A percentile compares a stretch with the other conserved stretches of the same genome.
Evolutionary conservation across 2,329 filamentous ascomycete genomes (phyloP).

Genomic region (Fusarium aywerte): DNA sequence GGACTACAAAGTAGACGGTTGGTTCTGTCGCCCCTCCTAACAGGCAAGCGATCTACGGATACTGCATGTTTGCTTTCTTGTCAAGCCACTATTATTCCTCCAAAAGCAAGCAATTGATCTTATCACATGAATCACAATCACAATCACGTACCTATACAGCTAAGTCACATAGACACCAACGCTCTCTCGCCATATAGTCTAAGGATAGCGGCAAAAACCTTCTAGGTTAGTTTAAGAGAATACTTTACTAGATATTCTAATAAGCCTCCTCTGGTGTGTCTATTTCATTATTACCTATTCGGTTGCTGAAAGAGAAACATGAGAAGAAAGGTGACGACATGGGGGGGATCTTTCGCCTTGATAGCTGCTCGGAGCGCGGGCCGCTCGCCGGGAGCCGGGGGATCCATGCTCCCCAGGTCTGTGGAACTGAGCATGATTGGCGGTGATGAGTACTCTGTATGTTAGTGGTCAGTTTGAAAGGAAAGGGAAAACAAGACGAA

Average conservation of each 20-base stretch:
- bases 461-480: conserved; percentile 17
- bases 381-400: conserved; percentile 42
- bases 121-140: conserved; percentile 28
- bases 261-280: no score
- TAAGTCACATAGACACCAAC: no score
- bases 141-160: no score
- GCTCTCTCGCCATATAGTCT: no score
- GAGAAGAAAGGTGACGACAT: conserved; percentile 37
- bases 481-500: background rate
- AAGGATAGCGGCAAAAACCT: no score
- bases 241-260: no score
- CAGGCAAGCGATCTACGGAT: background rate
- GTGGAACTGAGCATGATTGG: conserved; percentile 46
- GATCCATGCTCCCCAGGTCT: conserved; percentile 44
- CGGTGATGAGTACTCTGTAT: conserved; percentile 16
- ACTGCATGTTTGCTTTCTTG: conserved; percentile 2
- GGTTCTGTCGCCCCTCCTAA: background rate
- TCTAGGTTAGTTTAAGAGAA: no score
- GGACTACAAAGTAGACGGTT: background rate
- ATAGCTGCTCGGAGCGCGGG: conserved; percentile 32
- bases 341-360: conserved; percentile 20
- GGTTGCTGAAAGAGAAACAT: background rate
- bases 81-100: conserved; percentile 29
- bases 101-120: conserved; percentile 19
- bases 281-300: no score